Conservation (phyloP, 2,329 filamentous ascomycete genomes). For the Piedraia hortae region DNA sequence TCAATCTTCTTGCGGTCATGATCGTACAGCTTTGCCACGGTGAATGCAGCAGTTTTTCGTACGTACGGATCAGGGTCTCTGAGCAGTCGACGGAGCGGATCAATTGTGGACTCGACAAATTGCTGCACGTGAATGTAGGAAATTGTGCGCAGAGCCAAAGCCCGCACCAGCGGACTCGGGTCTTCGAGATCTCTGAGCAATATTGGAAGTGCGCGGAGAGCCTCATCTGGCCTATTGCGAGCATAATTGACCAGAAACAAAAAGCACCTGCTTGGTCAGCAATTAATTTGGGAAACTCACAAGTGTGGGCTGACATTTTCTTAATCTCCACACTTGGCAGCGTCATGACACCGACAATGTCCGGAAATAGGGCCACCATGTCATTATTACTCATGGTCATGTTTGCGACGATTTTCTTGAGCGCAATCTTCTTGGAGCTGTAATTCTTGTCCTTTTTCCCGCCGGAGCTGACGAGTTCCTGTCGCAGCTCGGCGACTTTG, state of each 20-base stretch:
- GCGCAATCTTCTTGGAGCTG: constrained; percentile 78
- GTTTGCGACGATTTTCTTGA: constrained; percentile 98
- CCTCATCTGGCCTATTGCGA: constrained; percentile 76
- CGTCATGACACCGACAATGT: constrained; percentile 86
- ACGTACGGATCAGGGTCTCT: constrained; percentile 83
- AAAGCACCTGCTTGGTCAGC: constrained; percentile 92
- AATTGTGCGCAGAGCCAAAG: constrained; percentile 76
- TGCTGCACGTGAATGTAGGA: constrained; percentile 93
- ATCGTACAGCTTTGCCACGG: constrained; percentile 91
- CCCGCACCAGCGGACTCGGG: constrained; percentile 69
- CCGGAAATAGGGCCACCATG: constrained; percentile 90
- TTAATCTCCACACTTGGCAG: constrained; percentile 91
- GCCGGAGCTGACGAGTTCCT: constrained; percentile 40
- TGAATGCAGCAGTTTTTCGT: constrained; percentile 87
- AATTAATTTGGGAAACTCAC: constrained; percentile 3
- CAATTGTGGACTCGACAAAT: constrained; percentile 75
- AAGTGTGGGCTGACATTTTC: constrained; percentile 50
- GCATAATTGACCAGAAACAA: constrained; percentile 94
- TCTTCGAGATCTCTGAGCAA: constrained; percentile 82
- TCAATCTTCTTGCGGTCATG: constrained; percentile 82
- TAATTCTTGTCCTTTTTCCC: constrained; percentile 97
- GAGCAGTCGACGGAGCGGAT: constrained; percentile 56
- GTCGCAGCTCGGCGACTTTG: constrained; percentile 90
- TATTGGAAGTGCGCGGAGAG: constrained; percentile 72
- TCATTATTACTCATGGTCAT: constrained; percentile 99